phyloP scores from a whole-genome alignment of 2,329 filamentous ascomycete species.

The Pseudogymnoascus sp. region DNA sequence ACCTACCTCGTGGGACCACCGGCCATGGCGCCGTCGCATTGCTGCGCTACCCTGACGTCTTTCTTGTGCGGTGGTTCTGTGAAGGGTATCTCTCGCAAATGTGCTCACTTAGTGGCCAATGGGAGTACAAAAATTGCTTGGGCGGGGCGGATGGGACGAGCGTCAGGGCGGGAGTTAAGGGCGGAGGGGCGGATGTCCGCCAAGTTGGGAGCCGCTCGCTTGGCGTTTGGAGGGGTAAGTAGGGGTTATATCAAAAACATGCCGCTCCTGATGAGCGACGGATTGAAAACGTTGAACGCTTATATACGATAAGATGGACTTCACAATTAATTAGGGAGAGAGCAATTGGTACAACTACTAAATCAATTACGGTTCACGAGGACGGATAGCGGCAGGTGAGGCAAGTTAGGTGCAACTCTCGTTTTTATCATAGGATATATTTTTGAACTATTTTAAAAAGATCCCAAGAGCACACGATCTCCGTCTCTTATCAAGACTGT shows the following conservation, averaged over 20 bases:
- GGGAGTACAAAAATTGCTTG: not conserved
- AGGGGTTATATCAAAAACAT: not conserved
- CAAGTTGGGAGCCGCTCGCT: not conserved
- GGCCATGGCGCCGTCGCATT: not conserved
- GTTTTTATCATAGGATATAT: constrained; percentile 5
- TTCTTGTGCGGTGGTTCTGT: not conserved
- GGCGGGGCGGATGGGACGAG: not conserved
- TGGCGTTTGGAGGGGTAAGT: not conserved
- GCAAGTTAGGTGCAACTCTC: not conserved
- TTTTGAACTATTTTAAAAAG: constrained; percentile 2
- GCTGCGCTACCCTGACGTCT: not conserved
- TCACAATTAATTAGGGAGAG: not conserved
- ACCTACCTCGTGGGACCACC: constrained; percentile 2
- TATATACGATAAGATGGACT: too few relatives aligned
- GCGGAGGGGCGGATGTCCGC: not conserved
- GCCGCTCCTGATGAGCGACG: not conserved
- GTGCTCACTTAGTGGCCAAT: constrained; percentile 10
- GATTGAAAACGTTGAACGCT: too few relatives aligned
- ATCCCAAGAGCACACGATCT: not conserved
- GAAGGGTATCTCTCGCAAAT: constrained; percentile 8
- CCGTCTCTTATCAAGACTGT: not conserved
- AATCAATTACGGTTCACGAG: not conserved
- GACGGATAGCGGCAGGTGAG: not conserved
- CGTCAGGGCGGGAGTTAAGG: not conserved
- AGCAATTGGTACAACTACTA: not conserved